Evolutionary conservation across 2,329 filamentous ascomycete species (phyloP).

Genomic region (Pyrenochaeta sp.): DNA sequence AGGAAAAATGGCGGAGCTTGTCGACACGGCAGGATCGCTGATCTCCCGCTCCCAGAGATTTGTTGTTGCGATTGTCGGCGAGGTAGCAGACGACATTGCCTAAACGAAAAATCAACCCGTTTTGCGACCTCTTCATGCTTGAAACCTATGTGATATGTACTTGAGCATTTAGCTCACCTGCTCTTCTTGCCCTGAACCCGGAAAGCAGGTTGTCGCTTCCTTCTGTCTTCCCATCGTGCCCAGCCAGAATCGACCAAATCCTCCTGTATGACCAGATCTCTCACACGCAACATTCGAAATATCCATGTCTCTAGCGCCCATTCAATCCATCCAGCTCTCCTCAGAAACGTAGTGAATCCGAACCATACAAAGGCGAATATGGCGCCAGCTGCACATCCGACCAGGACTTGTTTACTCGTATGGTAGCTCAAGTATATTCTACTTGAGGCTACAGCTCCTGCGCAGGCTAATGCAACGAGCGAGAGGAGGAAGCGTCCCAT

Average conservation of each 20-base stretch:
- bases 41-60: background rate
- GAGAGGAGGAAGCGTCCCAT: slow-evolving; percentile 67
- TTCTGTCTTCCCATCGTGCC: slow-evolving; percentile 81
- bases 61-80: background rate
- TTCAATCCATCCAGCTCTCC: slow-evolving; percentile 73
- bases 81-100: background rate
- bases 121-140: background rate
- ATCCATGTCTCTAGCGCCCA: slow-evolving; percentile 75
- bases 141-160: background rate
- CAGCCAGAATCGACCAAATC: slow-evolving; percentile 91
- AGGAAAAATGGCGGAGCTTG: background rate
- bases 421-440: slow-evolving; percentile 94
- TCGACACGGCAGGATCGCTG: background rate
- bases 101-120: background rate
- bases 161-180: slow-evolving; percentile 15
- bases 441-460: slow-evolving; percentile 73
- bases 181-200: slow-evolving; percentile 38
- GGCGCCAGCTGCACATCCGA: slow-evolving; percentile 75
- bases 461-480: slow-evolving; percentile 50
- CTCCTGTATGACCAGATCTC: slow-evolving; percentile 87
- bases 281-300: slow-evolving; percentile 72
- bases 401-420: slow-evolving; percentile 85
- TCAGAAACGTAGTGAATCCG: slow-evolving; percentile 69
- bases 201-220: slow-evolving; percentile 33
- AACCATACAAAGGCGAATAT: slow-evolving; percentile 83